A percentile compares a stretch with the other conserved stretches of the same genome.
These are phyloP conservation scores for Alternaria arborescens DNA, from an alignment of 2,329 filamentous ascomycete genomes.

Conservation along the genomic window DNA sequence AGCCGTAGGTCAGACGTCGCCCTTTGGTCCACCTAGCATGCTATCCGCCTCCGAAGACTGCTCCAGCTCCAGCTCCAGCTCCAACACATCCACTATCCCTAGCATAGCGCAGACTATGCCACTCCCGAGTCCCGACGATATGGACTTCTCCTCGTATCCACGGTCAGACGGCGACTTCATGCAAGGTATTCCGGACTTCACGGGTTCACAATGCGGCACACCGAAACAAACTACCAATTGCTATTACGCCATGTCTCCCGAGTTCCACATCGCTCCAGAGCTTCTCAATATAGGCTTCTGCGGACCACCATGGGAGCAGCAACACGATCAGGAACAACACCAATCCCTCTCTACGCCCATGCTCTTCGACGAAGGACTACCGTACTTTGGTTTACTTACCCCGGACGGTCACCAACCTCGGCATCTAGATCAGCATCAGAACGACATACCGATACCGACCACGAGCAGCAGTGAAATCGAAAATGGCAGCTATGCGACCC, in stretches of 20 bases:
- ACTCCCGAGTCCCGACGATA: slow-evolving; percentile 1
- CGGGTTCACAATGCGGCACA: slow-evolving; percentile 4
- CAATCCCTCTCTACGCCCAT: not conserved
- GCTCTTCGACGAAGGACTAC: slow-evolving; percentile 1
- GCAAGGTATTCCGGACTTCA: slow-evolving; percentile 4
- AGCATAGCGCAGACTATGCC: slow-evolving; percentile 2
- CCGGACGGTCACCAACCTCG: not conserved
- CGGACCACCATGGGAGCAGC: slow-evolving; percentile 10
- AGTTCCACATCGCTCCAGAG: slow-evolving; percentile 9
- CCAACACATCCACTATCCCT: slow-evolving; percentile 2
- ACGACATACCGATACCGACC: not conserved
- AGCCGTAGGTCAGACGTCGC: slow-evolving; percentile 1
- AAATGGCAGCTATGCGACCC: not conserved
- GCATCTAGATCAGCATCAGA: slow-evolving; percentile 6
- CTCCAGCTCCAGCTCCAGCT: slow-evolving; percentile 10
- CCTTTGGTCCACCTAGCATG: slow-evolving; percentile 4
- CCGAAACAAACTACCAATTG: slow-evolving; percentile 2
- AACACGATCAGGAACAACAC: not conserved
- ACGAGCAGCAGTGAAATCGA: not conserved
- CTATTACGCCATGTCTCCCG: slow-evolving; percentile 6
- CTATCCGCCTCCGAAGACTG: slow-evolving; percentile 1
- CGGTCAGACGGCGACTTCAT: slow-evolving; percentile 6
- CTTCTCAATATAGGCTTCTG: slow-evolving; percentile 5
- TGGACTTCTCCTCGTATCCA: slow-evolving; percentile 6
- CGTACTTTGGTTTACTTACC: slow-evolving; percentile 13